Conservation (phyloP, 129 eudicot species). For the Lactuca saligna region DNA sequence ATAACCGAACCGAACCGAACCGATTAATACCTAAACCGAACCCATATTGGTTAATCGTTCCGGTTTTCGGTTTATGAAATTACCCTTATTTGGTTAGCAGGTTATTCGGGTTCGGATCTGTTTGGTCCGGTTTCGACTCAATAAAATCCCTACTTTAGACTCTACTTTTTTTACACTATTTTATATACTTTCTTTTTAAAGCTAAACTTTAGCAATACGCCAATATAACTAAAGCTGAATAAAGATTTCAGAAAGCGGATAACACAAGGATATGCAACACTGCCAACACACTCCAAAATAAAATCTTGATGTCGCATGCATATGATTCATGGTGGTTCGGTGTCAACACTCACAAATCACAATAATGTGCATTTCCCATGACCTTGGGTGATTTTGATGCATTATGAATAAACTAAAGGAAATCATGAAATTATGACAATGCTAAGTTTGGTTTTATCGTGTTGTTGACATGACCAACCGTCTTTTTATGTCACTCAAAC, state of each 20-base stretch:
- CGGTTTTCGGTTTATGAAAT: too few species aligned
- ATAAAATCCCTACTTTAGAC: too few species aligned
- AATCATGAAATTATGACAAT: constrained; percentile 5
- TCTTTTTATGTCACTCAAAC: constrained; percentile 22
- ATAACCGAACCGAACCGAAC: too few species aligned
- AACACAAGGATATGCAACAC: constrained; percentile 24
- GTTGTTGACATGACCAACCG: constrained; percentile 9
- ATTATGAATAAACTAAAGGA: constrained; percentile 10
- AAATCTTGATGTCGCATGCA: background rate
- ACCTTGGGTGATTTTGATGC: constrained; percentile 17
- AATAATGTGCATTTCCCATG: constrained; percentile 15
- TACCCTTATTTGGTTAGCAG: too few species aligned
- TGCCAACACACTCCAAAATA: background rate
- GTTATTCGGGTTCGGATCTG: too few species aligned
- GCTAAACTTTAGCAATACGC: background rate
- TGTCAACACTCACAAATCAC: background rate
- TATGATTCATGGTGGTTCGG: background rate
- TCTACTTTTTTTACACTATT: background rate
- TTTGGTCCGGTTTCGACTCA: too few species aligned
- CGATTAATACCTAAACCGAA: too few species aligned
- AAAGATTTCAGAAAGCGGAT: constrained; percentile 16
- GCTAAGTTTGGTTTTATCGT: constrained; percentile 8
- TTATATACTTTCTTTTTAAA: background rate
- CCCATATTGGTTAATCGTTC: too few species aligned
- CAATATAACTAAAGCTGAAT: constrained; percentile 10